phyloP scores from a whole-genome alignment of 805 yeast species.

The Candida insectalens region DNA sequence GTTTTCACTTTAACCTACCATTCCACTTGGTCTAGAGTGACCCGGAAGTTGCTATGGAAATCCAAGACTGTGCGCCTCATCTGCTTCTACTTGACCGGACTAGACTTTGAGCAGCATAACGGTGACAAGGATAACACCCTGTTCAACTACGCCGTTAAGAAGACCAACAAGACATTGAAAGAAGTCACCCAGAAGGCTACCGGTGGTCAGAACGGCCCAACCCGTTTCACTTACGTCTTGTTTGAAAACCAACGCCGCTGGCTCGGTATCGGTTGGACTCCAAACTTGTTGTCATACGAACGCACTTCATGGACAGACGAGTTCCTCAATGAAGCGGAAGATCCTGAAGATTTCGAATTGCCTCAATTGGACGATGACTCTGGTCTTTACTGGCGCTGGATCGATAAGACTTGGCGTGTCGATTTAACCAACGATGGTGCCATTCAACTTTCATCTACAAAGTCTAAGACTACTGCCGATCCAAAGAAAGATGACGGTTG shows the following conservation, averaged over 20 bases:
- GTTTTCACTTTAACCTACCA: conserved; percentile 68
- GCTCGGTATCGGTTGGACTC: conserved; percentile 98
- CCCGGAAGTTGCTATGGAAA: conserved; percentile 80
- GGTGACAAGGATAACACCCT: conserved; percentile 20
- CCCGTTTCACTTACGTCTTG: conserved; percentile 81
- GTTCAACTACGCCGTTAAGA: conserved; percentile 46
- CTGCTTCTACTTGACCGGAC: conserved; percentile 78
- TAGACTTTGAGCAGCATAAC: conserved; percentile 51
- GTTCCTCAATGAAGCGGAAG: conserved; percentile 73
- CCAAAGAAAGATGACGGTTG: conserved; percentile 80
- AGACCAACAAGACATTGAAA: conserved; percentile 32
- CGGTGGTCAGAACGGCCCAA: conserved; percentile 28
- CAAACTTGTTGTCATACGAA: conserved; percentile 83
- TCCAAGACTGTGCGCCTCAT: conserved; percentile 59
- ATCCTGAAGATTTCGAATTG: conserved; percentile 68
- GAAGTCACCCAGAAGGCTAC: conserved; percentile 12
- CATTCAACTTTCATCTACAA: conserved; percentile 55
- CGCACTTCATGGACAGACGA: conserved; percentile 98
- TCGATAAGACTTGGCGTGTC: conserved; percentile 83
- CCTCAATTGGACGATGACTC: conserved; percentile 66
- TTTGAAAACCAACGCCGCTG: conserved; percentile 95
- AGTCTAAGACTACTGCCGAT: conserved; percentile 50
- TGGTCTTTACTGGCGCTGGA: conserved; percentile 90
- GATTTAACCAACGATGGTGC: conserved; percentile 87
- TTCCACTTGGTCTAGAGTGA: conserved; percentile 74